Percentiles rank a stretch among this genome's conserved stretches.
Evolutionary conservation across 345 rosid species (phyloP).

Genomic region (Eucalyptus tenuipes): DNA sequence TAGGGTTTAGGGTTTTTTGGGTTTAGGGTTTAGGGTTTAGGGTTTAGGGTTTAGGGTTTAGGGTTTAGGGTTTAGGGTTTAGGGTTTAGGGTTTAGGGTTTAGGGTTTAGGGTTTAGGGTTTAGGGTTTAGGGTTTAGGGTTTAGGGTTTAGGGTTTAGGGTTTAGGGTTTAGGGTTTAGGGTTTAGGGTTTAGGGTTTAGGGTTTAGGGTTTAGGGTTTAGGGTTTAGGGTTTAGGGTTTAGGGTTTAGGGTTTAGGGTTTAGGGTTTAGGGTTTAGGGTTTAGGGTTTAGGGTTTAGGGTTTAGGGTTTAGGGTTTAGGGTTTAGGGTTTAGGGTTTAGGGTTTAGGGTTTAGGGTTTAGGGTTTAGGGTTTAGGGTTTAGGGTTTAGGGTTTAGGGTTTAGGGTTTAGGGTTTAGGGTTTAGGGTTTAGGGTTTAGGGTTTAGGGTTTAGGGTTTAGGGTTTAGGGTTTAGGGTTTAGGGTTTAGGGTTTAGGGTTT

Average conservation of each 20-base stretch:
- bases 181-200: background rate
- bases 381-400: background rate
- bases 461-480: background rate
- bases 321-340: background rate
- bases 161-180: background rate
- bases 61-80: background rate
- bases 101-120: background rate
- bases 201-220: background rate
- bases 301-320: background rate
- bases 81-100: background rate
- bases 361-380: background rate
- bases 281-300: background rate
- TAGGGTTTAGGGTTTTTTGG: background rate
- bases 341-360: background rate
- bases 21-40: background rate
- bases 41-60: background rate
- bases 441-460: background rate
- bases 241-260: background rate
- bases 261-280: background rate
- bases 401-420: background rate
- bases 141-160: background rate
- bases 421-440: background rate
- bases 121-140: background rate
- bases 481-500: no score
- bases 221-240: background rate